Evolutionary conservation across 768 basidiomycete species (phyloP), one percentile per base, ranked within the genome.

Genomic region (Collybia nuda): DNA sequence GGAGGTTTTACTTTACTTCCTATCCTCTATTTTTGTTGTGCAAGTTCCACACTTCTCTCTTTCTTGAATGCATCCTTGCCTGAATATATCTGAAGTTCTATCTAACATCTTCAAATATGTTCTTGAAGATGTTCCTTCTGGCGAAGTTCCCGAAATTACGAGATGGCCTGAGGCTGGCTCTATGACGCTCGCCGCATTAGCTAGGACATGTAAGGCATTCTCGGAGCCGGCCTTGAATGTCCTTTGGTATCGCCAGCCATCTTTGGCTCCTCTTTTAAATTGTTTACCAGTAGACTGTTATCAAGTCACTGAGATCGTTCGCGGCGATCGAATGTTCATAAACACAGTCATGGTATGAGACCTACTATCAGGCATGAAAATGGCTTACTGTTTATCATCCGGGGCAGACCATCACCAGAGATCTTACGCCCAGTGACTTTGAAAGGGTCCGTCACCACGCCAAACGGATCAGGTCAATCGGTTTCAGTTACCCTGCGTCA

Each of bases 181-280:
- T 21, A 5, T 14, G 19, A 40, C 47, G 17, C 38, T 58, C 6
- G 47, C 48, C 2, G 19, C 35, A 17, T 28, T 53, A 7, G 54
- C 48, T 1, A 42, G 48, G 36, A 51, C 52, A 5, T 58, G 57
- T 45, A 46, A 46, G 40, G 11, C 21, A 28, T 55, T 55, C 22
- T 35, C 24, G 21, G 45, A 50, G 15, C 55, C 42, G 5, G 51
- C 55, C 5, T 41, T 58, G 5, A 54, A 58, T 38, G 6, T 50
- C 1, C 29, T 57, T n/a, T 53, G 51, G 56, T 32, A 18, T 23
- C 26, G 24, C 26, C 50, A 54, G 24, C 23, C 11, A 5, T 45
- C 44, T 18, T 19, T 52, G 12, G 18, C 3, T 21, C 24, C 44
- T 19, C 43, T 47, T 17, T 14, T 47, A 15, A 22, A 4, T 8